phyloP scores from a whole-genome alignment of 305 asterid genomes.

The Fraxinus greggii region DNA sequence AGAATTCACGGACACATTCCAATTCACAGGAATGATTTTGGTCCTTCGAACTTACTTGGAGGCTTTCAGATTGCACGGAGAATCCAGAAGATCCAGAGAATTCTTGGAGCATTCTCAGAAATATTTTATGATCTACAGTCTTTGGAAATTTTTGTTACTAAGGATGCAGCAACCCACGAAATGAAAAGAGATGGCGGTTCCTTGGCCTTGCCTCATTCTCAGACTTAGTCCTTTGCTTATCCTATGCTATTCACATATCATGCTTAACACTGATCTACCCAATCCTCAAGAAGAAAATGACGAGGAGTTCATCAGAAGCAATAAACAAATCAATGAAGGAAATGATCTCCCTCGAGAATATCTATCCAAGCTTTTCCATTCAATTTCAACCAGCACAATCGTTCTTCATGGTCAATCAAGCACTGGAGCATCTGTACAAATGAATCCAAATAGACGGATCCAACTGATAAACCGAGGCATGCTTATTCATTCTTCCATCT shows the following conservation, averaged over 20 bases:
- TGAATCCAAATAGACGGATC: slow-evolving; percentile 80
- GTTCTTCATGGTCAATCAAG: slow-evolving; percentile 35
- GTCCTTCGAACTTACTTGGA: slow-evolving; percentile 50
- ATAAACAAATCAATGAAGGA: slow-evolving; percentile 72
- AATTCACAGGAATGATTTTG: slow-evolving; percentile 64
- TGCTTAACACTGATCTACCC: slow-evolving; percentile 90
- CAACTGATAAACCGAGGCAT: slow-evolving; percentile 69
- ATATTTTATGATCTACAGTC: slow-evolving; percentile 78
- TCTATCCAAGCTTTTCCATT: slow-evolving; percentile 70
- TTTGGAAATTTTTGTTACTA: slow-evolving; percentile 66
- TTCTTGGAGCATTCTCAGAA: slow-evolving; percentile 84
- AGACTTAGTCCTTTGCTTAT: slow-evolving; percentile 14
- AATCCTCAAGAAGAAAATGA: slow-evolving; percentile 91
- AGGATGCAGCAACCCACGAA: slow-evolving; percentile 45
- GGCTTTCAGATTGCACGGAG: slow-evolving; percentile 75
- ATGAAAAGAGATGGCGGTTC: too few species aligned
- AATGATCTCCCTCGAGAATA: slow-evolving; percentile 80
- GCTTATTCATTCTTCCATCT: slow-evolving; percentile 46
- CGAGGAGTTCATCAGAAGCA: slow-evolving; percentile 82
- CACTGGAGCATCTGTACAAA: slow-evolving; percentile 35
- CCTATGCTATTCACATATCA: slow-evolving; percentile 76
- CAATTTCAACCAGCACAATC: slow-evolving; percentile 60
- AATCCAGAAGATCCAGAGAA: slow-evolving; percentile 83
- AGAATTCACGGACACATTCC: slow-evolving; percentile 70
- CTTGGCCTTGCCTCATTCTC: too few species aligned